Base-by-base conservation (phyloP, 1,284 basidiomycete genomes). In the Trametes versicolor region DNA sequence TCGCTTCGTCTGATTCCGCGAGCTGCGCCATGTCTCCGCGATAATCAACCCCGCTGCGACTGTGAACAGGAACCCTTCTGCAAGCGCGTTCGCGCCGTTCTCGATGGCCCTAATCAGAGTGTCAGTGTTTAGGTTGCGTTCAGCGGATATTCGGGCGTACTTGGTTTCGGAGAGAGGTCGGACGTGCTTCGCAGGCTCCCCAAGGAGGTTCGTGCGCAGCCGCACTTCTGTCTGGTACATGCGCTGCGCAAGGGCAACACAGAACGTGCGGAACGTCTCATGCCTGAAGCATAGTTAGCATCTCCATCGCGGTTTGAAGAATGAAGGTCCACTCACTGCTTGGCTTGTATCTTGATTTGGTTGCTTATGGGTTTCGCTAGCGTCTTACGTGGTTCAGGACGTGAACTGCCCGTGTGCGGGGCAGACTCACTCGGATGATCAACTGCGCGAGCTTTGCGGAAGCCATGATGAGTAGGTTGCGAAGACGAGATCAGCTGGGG, bases 11-110 rank as follows among this genome's bases (percentile, higher is more conserved):
- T 91, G 84, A 72, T 85, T 94, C 39, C 92, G 81, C 0, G 92
- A 92, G 0, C 88, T 87, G 6, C 94, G 88, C 82, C 87, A 96
- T 45, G 89, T 81, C 77, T 97, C 94, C 4, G 91, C 91, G 2
- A 96, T 68, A 57, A 96, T 95, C 8, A 96, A 80, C 0, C 80
- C 78, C 0, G 90, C 90, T 0, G 93, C 94, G 4, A 97, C 94
- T 7, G 82, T 70, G 76, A 97, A 96, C 5, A 97, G 84, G 73
- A 97, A 97, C 0, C 92, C 90, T 78, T 96, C 95, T 0, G 95
- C 94, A 13, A 97, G 80, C 19, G 90, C 85, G 65, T 94, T 95
- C 15, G 95, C 93, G 17, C 95, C 95, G 72, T 92, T 95, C 72
- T 96, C 94, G 58, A 96, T 93, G 0, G 95, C 95, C 70, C 95